Conservation (phyloP, 2,329 filamentous ascomycete genomes). For the Paraconiothyrium brasiliense region DNA sequence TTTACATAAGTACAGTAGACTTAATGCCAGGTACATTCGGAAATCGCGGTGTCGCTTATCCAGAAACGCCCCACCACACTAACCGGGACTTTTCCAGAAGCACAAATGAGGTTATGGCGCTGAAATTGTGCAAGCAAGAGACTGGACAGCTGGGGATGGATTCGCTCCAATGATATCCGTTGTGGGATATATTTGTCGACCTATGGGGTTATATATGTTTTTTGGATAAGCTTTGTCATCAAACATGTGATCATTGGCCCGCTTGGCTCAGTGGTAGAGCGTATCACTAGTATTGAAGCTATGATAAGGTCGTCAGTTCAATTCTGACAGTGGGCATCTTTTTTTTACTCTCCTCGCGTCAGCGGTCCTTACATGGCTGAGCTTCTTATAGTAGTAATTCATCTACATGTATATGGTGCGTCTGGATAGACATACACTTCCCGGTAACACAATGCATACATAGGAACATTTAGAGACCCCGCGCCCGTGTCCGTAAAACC, state of each 20-base stretch:
- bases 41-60: neutral
- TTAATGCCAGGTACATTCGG: neutral
- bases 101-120: neutral
- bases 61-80: neutral
- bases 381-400: no score
- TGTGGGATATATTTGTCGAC: neutral
- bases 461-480: neutral
- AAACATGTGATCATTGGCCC: conserved; percentile 9
- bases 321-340: conserved; percentile 16
- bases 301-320: conserved; percentile 21
- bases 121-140: neutral
- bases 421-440: neutral
- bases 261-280: conserved; percentile 22
- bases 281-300: conserved; percentile 17
- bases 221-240: neutral
- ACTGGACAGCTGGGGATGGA: neutral
- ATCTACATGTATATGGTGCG: no score
- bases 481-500: conserved; percentile 15
- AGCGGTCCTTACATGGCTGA: no score
- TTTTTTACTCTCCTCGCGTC: neutral
- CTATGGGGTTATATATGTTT: neutral
- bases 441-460: no score
- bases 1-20: no score
- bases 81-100: neutral
- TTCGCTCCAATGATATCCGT: neutral